Evolutionary conservation across 1,139 yeast genomes (phyloP), one percentile per base, ranked within the genome.

Genomic region (Debaryomyces sp.): DNA sequence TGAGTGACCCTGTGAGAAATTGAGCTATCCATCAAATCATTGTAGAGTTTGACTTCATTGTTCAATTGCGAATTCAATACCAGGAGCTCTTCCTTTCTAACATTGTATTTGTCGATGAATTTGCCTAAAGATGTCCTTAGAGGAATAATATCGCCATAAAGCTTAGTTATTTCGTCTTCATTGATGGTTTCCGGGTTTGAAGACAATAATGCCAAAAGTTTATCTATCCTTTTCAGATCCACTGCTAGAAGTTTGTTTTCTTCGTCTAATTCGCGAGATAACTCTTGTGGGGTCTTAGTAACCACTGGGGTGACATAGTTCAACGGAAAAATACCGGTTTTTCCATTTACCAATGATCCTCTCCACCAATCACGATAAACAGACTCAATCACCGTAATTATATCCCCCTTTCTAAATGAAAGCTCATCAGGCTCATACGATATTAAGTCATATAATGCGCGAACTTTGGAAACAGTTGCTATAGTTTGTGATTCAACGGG

Each of bases 331-430:
- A 94, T 87, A 26, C 99, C 99, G 41, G 84, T 76, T 49, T 78
- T 78, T 0, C 97, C 97, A 49, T 81, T 78, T 4, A 78, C 68
- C 45, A 92, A 70, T 5, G 94, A 82, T 5, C 99, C 99, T 57
- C 90, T 79, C 88, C 97, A 89, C 99, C 99, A 94, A 64, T 94
- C 98, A 53, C 90, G 79, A 66, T 91, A 91, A 6, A 89, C 96
- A 15, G 89, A 81, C 60, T 91, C 98, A 43, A 92, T 78, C 1
- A 94, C 96, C 1, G 87, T 86, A 44, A 94, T 92, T 2, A 85
- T 74, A 61, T 87, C 95, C 21, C 90, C 92, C 57, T 84, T 85
- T 42, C 82, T 75, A 63, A 87, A 87, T 0, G 90, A 83, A 23
- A 87, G 68, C 52, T 87, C 91, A 54, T 85, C 91, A 2, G 81